Percentiles rank a stretch among this genome's conserved stretches.
Evolutionary conservation across 257 asterid species (phyloP).

Genomic region (Handroanthus guayacan): DNA sequence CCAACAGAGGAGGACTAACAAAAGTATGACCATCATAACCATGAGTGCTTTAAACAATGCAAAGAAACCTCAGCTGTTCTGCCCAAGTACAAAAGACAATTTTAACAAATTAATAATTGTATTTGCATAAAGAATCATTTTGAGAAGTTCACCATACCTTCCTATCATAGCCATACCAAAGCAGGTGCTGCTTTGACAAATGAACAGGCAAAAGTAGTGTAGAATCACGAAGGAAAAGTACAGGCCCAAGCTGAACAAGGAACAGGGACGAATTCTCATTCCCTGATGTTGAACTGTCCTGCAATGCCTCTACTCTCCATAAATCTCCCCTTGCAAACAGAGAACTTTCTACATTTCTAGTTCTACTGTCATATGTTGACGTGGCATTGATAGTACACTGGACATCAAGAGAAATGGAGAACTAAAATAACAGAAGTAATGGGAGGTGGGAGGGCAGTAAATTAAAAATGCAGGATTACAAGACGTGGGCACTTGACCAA

Average conservation of each 20-base stretch:
- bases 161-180: slow-evolving; percentile 98
- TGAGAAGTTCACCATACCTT: slow-evolving; percentile 62
- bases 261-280: slow-evolving; percentile 79
- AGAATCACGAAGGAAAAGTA: slow-evolving; percentile 96
- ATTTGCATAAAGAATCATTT: slow-evolving; percentile 11
- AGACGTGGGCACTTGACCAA: not conserved
- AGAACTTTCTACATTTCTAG: slow-evolving; percentile 74
- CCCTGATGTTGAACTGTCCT: slow-evolving; percentile 81
- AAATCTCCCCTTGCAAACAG: slow-evolving; percentile 92
- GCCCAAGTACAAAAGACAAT: not conserved
- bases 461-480: not conserved
- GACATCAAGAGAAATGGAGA: slow-evolving; percentile 26
- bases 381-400: slow-evolving; percentile 86
- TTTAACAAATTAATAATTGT: not conserved
- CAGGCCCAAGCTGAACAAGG: slow-evolving; percentile 97
- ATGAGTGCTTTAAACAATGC: not conserved
- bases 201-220: slow-evolving; percentile 95
- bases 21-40: no score
- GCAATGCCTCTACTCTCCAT: slow-evolving; percentile 97
- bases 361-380: slow-evolving; percentile 79
- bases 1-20: not conserved
- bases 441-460: not conserved
- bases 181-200: slow-evolving; percentile 91
- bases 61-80: slow-evolving; percentile 13
- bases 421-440: no score